Evolutionary conservation across 2,329 filamentous ascomycete species (phyloP).

Genomic region (Camillea tinctor): DNA sequence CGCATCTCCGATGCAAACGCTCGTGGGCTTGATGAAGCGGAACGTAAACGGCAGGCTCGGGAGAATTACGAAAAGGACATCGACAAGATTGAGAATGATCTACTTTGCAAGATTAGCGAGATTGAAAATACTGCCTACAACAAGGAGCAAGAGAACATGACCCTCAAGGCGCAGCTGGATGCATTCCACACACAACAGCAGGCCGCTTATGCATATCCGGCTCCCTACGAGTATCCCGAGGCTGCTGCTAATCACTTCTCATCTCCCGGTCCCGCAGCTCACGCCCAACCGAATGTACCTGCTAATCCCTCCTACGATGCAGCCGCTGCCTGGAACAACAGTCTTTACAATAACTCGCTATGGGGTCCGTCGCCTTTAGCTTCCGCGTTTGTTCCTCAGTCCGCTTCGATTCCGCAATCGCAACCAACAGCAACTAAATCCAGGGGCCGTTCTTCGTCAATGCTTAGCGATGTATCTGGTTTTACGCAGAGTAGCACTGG

Average conservation of each 20-base stretch:
- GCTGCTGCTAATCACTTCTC: slow-evolving; percentile 19
- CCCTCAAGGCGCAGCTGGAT: slow-evolving; percentile 39
- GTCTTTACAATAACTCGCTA: slow-evolving; percentile 31
- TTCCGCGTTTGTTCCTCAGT: slow-evolving; percentile 38
- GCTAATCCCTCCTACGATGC: slow-evolving; percentile 26
- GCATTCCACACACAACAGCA: slow-evolving; percentile 37
- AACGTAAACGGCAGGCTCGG: slow-evolving; percentile 54
- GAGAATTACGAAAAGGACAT: slow-evolving; percentile 47
- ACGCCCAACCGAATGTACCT: slow-evolving; percentile 16
- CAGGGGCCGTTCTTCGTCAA: slow-evolving; percentile 62
- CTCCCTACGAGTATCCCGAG: slow-evolving; percentile 31
- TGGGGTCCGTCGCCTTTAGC: slow-evolving; percentile 37
- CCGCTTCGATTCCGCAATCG: slow-evolving; percentile 30
- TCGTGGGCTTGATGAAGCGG: slow-evolving; percentile 62
- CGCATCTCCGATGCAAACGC: slow-evolving; percentile 69
- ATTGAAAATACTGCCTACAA: slow-evolving; percentile 36
- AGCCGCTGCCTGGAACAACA: slow-evolving; percentile 32
- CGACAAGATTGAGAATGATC: slow-evolving; percentile 43
- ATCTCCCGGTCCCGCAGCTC: slow-evolving; percentile 17
- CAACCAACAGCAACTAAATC: slow-evolving; percentile 36
- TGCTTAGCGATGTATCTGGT: slow-evolving; percentile 66
- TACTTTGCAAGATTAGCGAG: slow-evolving; percentile 39
- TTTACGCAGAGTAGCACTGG: slow-evolving; percentile 62
- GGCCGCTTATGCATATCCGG: slow-evolving; percentile 32
- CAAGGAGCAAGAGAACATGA: slow-evolving; percentile 41